These are phyloP conservation scores for Talaromyces stipitatus DNA, from an alignment of 495 filamentous ascomycete species.

Conservation along the genomic window DNA sequence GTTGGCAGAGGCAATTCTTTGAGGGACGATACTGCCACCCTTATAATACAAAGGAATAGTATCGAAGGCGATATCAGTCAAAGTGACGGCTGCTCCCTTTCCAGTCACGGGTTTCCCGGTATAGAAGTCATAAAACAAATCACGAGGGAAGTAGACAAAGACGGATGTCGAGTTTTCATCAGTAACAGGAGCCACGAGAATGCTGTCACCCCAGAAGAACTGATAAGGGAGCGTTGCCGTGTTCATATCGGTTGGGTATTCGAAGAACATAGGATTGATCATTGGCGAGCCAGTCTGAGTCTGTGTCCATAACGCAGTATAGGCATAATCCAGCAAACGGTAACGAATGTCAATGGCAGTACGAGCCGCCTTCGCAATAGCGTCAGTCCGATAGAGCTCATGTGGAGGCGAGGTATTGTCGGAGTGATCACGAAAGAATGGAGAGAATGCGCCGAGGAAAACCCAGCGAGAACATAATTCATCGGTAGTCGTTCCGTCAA, in stretches of 20 bases:
- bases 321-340: constrained; percentile 72
- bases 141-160: constrained; percentile 64
- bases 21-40: constrained; percentile 62
- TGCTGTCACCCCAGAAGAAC: constrained; percentile 64
- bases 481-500: constrained; percentile 62
- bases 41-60: constrained; percentile 67
- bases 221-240: constrained; percentile 55
- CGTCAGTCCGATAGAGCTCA: constrained; percentile 72
- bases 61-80: constrained; percentile 49
- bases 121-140: constrained; percentile 73
- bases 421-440: constrained; percentile 83
- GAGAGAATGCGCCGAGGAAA: constrained; percentile 68
- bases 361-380: constrained; percentile 55
- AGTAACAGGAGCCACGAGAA: constrained; percentile 69
- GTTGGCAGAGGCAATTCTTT: constrained; percentile 52
- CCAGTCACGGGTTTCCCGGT: constrained; percentile 52
- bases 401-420: constrained; percentile 44
- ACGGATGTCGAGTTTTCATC: constrained; percentile 56
- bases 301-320: constrained; percentile 64
- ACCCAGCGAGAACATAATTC: constrained; percentile 80
- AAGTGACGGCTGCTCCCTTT: constrained; percentile 41
- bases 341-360: constrained; percentile 72
- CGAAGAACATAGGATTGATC: constrained; percentile 62
- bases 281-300: constrained; percentile 60
- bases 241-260: constrained; percentile 59